phyloP scores from a whole-genome alignment of 1,284 basidiomycete genomes.

The Serendipita sp. region DNA sequence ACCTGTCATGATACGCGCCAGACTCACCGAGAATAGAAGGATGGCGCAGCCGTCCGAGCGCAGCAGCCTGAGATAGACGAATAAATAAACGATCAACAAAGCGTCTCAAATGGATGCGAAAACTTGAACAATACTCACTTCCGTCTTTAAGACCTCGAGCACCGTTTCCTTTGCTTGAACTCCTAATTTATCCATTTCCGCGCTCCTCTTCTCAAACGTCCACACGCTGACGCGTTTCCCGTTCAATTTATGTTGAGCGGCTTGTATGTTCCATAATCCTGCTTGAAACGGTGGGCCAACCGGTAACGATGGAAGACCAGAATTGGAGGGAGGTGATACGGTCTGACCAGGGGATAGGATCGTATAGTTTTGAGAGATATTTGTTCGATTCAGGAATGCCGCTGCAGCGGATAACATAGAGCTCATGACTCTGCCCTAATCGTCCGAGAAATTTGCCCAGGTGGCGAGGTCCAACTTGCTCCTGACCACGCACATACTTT shows the following conservation, averaged over 20 bases:
- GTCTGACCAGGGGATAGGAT: conserved; percentile 33
- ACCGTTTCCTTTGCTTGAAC: conserved; percentile 49
- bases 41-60: conserved; percentile 76
- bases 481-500: not conserved
- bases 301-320: conserved; percentile 26
- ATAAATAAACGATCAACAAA: not conserved
- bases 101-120: not conserved
- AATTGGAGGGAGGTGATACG: conserved; percentile 23
- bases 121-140: conserved; percentile 37
- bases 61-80: conserved; percentile 50
- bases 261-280: conserved; percentile 79
- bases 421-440: not conserved
- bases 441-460: not conserved
- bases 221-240: conserved; percentile 80
- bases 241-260: conserved; percentile 75
- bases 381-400: conserved; percentile 77
- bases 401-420: conserved; percentile 78
- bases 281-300: conserved; percentile 47
- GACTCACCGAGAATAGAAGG: conserved; percentile 75
- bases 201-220: conserved; percentile 70
- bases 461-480: not conserved
- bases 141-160: conserved; percentile 72
- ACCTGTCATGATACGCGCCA: not conserved
- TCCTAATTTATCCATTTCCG: conserved; percentile 56
- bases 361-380: conserved; percentile 73